A percentile compares a stretch with the other conserved stretches of the same genome.
Evolutionary conservation across 768 basidiomycete species (phyloP).

Genomic region (Auriscalpium microsporum): DNA sequence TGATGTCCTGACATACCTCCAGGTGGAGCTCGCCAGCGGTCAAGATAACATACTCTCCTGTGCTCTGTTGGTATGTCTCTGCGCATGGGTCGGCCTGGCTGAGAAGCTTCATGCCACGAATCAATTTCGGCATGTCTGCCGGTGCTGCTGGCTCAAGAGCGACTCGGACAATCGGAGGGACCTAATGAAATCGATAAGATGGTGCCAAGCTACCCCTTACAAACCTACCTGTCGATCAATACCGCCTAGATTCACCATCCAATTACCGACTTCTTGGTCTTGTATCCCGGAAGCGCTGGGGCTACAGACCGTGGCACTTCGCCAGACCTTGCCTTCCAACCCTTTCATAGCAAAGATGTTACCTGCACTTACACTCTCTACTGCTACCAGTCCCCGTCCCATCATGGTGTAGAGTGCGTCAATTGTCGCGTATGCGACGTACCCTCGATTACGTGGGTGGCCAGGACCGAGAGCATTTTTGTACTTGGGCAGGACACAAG

Average conservation of each 20-base stretch:
- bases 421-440: constrained; percentile 53
- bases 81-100: constrained; percentile 96
- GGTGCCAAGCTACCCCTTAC: too few relatives aligned
- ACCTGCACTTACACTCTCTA: constrained; percentile 77
- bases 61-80: constrained; percentile 94
- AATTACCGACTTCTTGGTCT: constrained; percentile 33
- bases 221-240: constrained; percentile 42
- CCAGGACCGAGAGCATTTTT: constrained; percentile 48
- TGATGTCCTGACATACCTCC: constrained; percentile 47
- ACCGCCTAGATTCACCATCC: constrained; percentile 74
- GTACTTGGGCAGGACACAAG: constrained; percentile 85
- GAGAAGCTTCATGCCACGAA: constrained; percentile 79
- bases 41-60: constrained; percentile 94
- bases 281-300: constrained; percentile 35
- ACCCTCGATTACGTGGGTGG: constrained; percentile 60
- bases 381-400: constrained; percentile 87
- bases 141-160: constrained; percentile 81
- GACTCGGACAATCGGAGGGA: constrained; percentile 88
- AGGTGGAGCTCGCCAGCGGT: constrained; percentile 94
- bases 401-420: constrained; percentile 92
- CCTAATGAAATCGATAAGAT: constrained; percentile 31
- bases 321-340: constrained; percentile 81
- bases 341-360: constrained; percentile 93
- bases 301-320: constrained; percentile 84
- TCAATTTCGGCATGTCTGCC: constrained; percentile 82